Evolutionary conservation across 2,329 filamentous ascomycete species (phyloP).

Genomic region (Sporothrix brasiliensis): DNA sequence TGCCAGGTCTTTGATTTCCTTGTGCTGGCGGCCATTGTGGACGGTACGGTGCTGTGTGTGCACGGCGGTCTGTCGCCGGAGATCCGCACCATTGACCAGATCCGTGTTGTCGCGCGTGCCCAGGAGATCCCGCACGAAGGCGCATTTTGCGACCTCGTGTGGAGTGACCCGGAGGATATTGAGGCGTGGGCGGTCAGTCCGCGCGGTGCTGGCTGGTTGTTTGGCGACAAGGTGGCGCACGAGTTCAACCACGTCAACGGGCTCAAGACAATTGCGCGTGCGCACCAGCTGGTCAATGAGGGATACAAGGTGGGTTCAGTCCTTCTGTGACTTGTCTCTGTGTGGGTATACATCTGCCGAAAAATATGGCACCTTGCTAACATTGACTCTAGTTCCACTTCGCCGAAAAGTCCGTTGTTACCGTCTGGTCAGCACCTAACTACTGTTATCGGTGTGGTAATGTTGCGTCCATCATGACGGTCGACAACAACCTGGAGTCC

Average conservation of each 20-base stretch:
- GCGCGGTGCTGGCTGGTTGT: slow-evolving; percentile 94
- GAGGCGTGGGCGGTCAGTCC: slow-evolving; percentile 96
- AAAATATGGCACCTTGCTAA: background rate
- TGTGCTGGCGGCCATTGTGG: slow-evolving; percentile 93
- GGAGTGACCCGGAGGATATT: slow-evolving; percentile 96
- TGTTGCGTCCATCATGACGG: slow-evolving; percentile 93
- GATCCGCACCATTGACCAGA: slow-evolving; percentile 97
- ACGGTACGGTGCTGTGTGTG: slow-evolving; percentile 97
- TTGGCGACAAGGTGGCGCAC: slow-evolving; percentile 94
- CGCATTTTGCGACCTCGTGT: slow-evolving; percentile 96
- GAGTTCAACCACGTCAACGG: slow-evolving; percentile 98
- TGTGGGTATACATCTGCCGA: background rate
- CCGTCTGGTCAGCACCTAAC: slow-evolving; percentile 97
- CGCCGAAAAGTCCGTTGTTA: slow-evolving; percentile 90
- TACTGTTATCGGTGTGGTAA: slow-evolving; percentile 96
- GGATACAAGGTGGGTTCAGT: slow-evolving; percentile 69
- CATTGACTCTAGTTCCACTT: slow-evolving; percentile 71
- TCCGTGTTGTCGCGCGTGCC: slow-evolving; percentile 96
- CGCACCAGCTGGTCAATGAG: slow-evolving; percentile 98
- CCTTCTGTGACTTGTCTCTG: background rate
- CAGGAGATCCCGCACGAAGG: slow-evolving; percentile 98
- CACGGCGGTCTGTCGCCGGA: slow-evolving; percentile 88
- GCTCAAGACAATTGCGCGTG: slow-evolving; percentile 91
- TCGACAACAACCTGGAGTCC: slow-evolving; percentile 80
- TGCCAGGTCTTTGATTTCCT: slow-evolving; percentile 99